Percentiles rank a stretch among this genome's conserved stretches.
phyloP scores from a whole-genome alignment of 768 basidiomycete species.

The Tephrocybe sp. region DNA sequence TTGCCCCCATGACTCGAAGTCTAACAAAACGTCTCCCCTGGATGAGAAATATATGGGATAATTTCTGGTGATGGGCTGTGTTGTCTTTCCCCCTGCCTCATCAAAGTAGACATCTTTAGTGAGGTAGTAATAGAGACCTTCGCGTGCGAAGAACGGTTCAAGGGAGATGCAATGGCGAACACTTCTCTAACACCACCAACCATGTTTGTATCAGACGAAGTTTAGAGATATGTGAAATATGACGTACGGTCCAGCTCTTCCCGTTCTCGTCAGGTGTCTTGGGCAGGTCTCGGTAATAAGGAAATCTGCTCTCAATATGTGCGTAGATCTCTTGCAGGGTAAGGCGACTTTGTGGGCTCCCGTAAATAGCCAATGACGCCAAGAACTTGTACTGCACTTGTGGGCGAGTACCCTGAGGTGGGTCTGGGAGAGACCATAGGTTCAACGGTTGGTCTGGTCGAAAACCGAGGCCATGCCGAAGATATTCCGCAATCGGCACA shows the following conservation, averaged over 20 bases:
- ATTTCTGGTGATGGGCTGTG: no score
- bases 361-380: conserved; percentile 65
- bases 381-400: conserved; percentile 30
- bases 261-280: conserved; percentile 31
- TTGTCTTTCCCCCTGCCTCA: no score
- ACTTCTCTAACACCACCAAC: conserved; percentile 25
- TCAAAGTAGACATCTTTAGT: no score
- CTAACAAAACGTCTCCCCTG: no score
- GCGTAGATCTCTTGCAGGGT: conserved; percentile 66
- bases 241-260: conserved; percentile 57
- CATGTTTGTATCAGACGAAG: neutral
- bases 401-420: conserved; percentile 38
- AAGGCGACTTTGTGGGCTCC: conserved; percentile 51
- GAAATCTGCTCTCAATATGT: conserved; percentile 54
- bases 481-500: conserved; percentile 32
- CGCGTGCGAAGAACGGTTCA: conserved; percentile 54
- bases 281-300: conserved; percentile 46
- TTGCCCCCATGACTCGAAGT: no score
- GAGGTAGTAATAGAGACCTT: no score
- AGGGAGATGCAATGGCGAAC: conserved; percentile 45
- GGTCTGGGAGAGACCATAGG: conserved; percentile 41
- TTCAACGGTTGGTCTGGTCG: conserved; percentile 26
- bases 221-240: no score
- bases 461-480: conserved; percentile 42
- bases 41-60: no score